A percentile compares a stretch with the other conserved stretches of the same genome.
Evolutionary conservation across 192 early-diverging fungal species (phyloP).

Genomic region (Funneliformis mosseae): DNA sequence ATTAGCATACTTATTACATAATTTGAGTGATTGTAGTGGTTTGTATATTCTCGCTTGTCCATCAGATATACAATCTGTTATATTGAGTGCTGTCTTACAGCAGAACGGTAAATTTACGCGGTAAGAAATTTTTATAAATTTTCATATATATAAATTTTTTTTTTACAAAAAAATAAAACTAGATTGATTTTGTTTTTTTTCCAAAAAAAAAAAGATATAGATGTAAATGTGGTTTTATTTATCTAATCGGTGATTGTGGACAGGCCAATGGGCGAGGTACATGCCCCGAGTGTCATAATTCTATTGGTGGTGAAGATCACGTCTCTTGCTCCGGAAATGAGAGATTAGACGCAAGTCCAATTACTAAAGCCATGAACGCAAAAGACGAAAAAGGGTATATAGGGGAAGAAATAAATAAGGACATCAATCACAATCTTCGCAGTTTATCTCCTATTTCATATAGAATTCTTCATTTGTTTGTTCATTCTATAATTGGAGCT

Average conservation of each 20-base stretch:
- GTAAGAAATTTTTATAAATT: background rate
- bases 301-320: background rate
- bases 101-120: background rate
- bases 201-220: conserved; percentile 33
- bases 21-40: background rate
- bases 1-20: conserved; percentile 21
- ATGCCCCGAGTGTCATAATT: conserved; percentile 27
- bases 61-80: background rate
- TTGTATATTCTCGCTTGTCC: conserved; percentile 18
- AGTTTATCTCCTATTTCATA: conserved; percentile 30
- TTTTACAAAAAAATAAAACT: background rate
- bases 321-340: background rate
- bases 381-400: conserved; percentile 28
- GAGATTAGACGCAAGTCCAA: conserved; percentile 3
- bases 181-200: background rate
- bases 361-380: background rate
- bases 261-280: background rate
- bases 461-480: conserved; percentile 33
- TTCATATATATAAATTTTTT: background rate
- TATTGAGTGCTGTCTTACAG: background rate
- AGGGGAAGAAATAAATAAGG: background rate
- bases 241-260: conserved; percentile 32
- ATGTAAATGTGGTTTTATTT: conserved; percentile 33
- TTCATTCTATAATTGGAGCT: conserved; percentile 34
- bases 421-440: conserved; percentile 2